These are phyloP conservation scores for Seminavis robusta DNA, from an alignment of 108 stramenopile species.

Conservation along the genomic window DNA sequence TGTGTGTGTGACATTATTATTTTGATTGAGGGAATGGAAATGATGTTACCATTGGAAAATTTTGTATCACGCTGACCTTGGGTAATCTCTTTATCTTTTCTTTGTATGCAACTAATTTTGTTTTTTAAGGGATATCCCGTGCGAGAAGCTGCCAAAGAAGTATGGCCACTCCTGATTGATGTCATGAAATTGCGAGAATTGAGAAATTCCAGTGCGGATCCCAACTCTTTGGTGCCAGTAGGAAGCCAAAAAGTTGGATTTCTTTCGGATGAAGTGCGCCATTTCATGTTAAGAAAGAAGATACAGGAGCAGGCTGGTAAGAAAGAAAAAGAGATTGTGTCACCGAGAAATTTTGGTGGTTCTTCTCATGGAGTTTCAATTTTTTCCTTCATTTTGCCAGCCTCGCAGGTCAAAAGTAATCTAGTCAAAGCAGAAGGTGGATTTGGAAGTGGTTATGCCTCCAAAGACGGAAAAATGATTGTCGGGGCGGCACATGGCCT, in stretches of 20 bases:
- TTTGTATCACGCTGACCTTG: too few relatives aligned
- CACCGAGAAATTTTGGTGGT: too few relatives aligned
- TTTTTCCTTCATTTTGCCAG: too few relatives aligned
- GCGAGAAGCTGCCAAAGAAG: slow-evolving; percentile 37
- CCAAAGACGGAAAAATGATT: slow-evolving; percentile 39
- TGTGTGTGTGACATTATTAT: too few relatives aligned
- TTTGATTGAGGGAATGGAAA: too few relatives aligned
- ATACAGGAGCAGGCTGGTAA: slow-evolving; percentile 27
- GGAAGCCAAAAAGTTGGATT: slow-evolving; percentile 43
- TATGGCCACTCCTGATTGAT: slow-evolving; percentile 29
- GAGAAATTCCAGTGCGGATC: slow-evolving; percentile 43
- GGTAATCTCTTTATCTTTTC: too few relatives aligned
- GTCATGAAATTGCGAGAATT: slow-evolving; percentile 28
- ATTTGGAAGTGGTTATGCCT: slow-evolving; percentile 52
- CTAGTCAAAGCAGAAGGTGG: slow-evolving; percentile 49
- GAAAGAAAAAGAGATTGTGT: slow-evolving; percentile 24
- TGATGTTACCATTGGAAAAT: too few relatives aligned
- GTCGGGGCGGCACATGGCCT: slow-evolving; percentile 66
- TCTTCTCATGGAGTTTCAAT: too few relatives aligned
- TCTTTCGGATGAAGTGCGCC: slow-evolving; percentile 51
- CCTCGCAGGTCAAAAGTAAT: slow-evolving; percentile 43
- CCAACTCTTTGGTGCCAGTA: slow-evolving; percentile 54
- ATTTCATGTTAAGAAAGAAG: slow-evolving; percentile 29
- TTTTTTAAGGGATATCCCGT: slow-evolving; percentile 53
- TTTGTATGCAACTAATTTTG: too few relatives aligned